Conservation (phyloP, 441 rosid species). For the Adansonia grandidieri region DNA sequence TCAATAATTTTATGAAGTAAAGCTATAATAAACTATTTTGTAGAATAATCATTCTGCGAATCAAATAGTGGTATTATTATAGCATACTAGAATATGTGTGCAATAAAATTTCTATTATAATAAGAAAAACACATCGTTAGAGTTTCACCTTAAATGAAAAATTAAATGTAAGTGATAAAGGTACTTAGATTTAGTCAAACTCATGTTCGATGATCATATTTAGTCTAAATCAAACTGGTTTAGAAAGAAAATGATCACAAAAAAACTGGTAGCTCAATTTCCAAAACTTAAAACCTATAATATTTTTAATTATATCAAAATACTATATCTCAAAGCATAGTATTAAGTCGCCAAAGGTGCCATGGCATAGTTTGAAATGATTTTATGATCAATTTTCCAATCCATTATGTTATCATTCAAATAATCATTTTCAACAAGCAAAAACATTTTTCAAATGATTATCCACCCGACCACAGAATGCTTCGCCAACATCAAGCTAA, state of each 20-base stretch:
- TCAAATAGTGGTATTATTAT: too few species aligned
- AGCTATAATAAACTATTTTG: too few species aligned
- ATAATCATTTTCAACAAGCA: too few species aligned
- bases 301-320: not conserved
- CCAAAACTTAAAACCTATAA: not conserved
- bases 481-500: too few species aligned
- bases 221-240: not conserved
- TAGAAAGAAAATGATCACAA: not conserved
- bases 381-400: not conserved
- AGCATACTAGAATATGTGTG: too few species aligned
- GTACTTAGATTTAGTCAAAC: not conserved
- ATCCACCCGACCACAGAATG: too few species aligned
- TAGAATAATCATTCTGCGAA: too few species aligned
- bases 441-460: too few species aligned
- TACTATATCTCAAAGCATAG: not conserved
- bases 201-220: not conserved
- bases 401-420: too few species aligned
- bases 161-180: not conserved
- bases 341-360: not conserved
- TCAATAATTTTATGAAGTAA: too few species aligned
- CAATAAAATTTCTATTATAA: too few species aligned
- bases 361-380: not conserved
- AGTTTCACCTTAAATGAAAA: slow-evolving; percentile 15
- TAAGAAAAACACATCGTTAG: too few species aligned
- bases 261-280: not conserved